Base-by-base conservation (phyloP, 352 stramenopile genomes). In the Phytophthora tubulina region DNA sequence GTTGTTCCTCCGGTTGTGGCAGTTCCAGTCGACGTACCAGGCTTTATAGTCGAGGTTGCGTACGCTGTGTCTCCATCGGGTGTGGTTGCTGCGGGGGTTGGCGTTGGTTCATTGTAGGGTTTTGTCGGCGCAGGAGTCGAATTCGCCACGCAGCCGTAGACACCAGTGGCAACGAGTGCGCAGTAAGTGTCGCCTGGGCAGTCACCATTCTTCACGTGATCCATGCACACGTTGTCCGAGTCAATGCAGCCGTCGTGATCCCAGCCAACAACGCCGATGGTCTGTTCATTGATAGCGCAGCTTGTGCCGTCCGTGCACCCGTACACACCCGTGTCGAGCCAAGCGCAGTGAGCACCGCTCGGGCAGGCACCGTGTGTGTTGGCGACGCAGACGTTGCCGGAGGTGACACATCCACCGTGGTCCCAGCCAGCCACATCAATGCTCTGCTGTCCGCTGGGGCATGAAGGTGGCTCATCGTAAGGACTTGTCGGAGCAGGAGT, bases 311-410 rank as follows among this genome's bases (percentile, higher is more conserved):
- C 60, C 48, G 41, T 46, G 63, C 74, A 81, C 33, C 74, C 74
- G 58, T 61, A 81, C 15, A 76, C 70, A 21, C 74, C 74, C 3
- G 70, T 76, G 45, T 68, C 61, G 27, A 81, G 59, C 52, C 55
- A 44, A 27, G 21, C 59, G 38, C 74, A 81, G 66, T 78, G 71
- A 32, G 70, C 70, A 30, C 73, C 73, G 6, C 30, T 46, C 3
- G 64, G 70, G 14, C 70, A 77, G 10, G 27, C 54, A 15, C 54
- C 54, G 31, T 32, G 11, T 6, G 14, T 32, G 8, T 33, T 51
- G 54, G 54, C 14, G 13, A 51, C 38, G 39, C 54, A 61, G 21
- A 61, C 54, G 5, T 61, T 36, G 6, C 38, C 54, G n/a, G 54
- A 50, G 4, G 15, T 49, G 15, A 61, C 54, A 15, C 54, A 61